Evolutionary conservation across 495 filamentous ascomycete species (phyloP).

Genomic region (Cenococcum geophilum): DNA sequence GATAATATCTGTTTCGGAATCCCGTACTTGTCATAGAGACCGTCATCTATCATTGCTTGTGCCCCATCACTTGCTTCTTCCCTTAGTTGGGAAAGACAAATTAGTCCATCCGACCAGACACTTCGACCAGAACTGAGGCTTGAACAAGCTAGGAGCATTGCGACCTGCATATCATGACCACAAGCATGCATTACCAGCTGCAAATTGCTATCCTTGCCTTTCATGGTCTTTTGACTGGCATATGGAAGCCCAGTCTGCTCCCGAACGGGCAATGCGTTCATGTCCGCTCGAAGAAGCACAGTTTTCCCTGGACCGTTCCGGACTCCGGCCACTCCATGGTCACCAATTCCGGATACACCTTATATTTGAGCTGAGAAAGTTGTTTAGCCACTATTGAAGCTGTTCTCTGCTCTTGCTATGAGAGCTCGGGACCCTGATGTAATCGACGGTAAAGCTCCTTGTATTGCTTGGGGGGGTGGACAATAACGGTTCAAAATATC

Average conservation of each 20-base stretch:
- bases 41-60: conserved; percentile 5
- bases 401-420: neutral
- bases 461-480: neutral
- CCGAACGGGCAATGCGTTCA: conserved; percentile 9
- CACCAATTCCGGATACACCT: conserved; percentile 5
- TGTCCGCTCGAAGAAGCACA: conserved; percentile 7
- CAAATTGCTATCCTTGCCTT: conserved; percentile 6
- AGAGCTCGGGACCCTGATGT: conserved; percentile 7
- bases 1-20: neutral
- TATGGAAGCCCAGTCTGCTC: conserved; percentile 11
- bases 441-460: neutral
- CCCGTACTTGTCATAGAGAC: neutral
- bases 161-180: neutral
- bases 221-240: conserved; percentile 5
- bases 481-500: neutral
- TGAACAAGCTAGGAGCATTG: neutral
- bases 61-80: neutral
- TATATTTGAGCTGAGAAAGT: neutral
- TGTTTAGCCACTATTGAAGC: conserved; percentile 1
- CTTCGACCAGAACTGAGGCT: neutral
- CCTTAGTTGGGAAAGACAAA: neutral
- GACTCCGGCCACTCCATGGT: conserved; percentile 10
- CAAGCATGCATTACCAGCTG: conserved; percentile 20
- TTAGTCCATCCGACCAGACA: neutral
- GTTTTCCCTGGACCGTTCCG: conserved; percentile 12